A percentile compares a stretch with the other conserved stretches of the same genome.
Conservation (phyloP, 164 flowering plant species). For the Piper betle region DNA sequence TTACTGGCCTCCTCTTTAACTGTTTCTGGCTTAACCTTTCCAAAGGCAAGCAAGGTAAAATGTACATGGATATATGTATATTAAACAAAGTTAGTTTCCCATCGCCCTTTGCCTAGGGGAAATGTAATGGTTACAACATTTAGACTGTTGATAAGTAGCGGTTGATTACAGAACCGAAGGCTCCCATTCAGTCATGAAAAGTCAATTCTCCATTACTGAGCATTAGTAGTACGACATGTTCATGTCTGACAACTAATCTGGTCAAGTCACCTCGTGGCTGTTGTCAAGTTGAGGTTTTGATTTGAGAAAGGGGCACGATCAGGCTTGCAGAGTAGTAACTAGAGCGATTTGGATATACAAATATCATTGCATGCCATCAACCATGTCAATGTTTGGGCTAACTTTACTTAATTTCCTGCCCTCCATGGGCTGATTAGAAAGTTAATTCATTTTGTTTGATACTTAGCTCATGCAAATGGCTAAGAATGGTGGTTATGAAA, state of each 20-base stretch:
- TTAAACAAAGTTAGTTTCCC: background rate
- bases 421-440: background rate
- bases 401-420: background rate
- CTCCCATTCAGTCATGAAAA: background rate
- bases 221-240: background rate
- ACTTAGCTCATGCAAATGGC: background rate
- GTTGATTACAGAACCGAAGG: background rate
- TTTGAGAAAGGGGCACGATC: background rate
- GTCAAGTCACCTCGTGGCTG: background rate
- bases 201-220: background rate
- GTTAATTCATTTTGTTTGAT: background rate
- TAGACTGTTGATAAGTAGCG: background rate
- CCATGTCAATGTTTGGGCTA: background rate
- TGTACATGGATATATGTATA: slow-evolving; percentile 1
- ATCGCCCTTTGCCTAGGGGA: slow-evolving; percentile 9
- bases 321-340: slow-evolving; percentile 1
- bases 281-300: slow-evolving; percentile 1
- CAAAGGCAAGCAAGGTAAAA: slow-evolving; percentile 5
- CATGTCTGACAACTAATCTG: slow-evolving; percentile 2
- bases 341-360: background rate
- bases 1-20: background rate
- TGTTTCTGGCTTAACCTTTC: slow-evolving; percentile 9
- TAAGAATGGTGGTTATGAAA: background rate
- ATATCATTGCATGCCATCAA: slow-evolving; percentile 1
- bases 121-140: slow-evolving; percentile 1